Evolutionary conservation across 805 yeast species (phyloP), one percentile per base, ranked within the genome.

Genomic region (Scheffersomyces lignosus): DNA sequence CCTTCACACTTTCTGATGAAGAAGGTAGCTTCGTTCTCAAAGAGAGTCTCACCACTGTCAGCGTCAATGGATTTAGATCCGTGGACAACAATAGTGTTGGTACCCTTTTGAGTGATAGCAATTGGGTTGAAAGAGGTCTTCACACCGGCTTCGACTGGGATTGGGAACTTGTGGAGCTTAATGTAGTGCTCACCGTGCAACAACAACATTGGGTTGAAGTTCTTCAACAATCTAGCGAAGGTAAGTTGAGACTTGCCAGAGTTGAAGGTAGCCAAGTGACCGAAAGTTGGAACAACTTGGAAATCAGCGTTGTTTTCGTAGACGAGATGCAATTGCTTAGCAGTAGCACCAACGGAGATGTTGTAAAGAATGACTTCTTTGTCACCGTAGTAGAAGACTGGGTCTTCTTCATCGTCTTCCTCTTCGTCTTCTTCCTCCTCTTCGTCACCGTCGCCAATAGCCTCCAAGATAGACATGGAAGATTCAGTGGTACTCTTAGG

Each of bases 141-240:
- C 29, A 89, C 61, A 2, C 64, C 58, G 3, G 82, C 95, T 44
- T 75, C 72, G 1, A 85, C 77, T 44, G 96, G 95, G 40, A 91
- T 72, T 40, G 95, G 93, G 71, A 76, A 81, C 60, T 81, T 77
- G 46, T 73, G 73, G 45, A 91, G 61, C 63, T 80, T 88, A 51
- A 90, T 71, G 64, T 85, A 91, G 62, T 91, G 97, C 67, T 91
- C 99, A 41, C 98, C 99, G 60, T 91, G 98, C 49, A 91, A 75
- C 55, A 91, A 73, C 64, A 83, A 74, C 79, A 88, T 83, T 43
- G 93, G 96, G 64, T 87, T 87, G 73, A 87, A 91, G 66, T 87
- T 81, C 40, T 81, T 84, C 49, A 91, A 80, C 29, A 82, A 60
- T 40, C 73, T 69, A 43, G 75, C 67, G 58, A 83, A 77, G 24